phyloP scores from a whole-genome alignment of 805 yeast species.

The Wickerhamomyces hampshirensis region DNA sequence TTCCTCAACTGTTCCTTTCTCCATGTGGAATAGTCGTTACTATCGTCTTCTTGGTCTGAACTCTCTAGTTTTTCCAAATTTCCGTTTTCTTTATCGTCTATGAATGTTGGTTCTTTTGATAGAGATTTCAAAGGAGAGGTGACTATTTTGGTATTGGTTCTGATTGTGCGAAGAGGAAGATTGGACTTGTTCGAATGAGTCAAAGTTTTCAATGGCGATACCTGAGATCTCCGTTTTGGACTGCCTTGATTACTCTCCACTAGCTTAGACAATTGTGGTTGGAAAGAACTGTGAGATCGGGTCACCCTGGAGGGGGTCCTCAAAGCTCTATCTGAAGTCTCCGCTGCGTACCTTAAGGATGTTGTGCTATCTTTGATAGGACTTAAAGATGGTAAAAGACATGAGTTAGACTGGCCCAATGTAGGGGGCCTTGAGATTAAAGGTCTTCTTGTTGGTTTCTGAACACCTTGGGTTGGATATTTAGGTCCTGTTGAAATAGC shows the following conservation, averaged over 20 bases:
- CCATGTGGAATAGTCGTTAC: constrained; percentile 22
- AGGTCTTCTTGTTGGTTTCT: constrained; percentile 19
- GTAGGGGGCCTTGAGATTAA: constrained; percentile 6
- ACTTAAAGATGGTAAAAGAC: constrained; percentile 11
- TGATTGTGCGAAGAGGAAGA: constrained; percentile 4
- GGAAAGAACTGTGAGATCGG: constrained; percentile 20
- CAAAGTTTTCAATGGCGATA: constrained; percentile 17
- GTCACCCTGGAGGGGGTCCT: constrained; percentile 11
- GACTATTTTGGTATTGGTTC: constrained; percentile 10
- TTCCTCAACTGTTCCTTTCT: constrained; percentile 24
- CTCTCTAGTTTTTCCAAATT: constrained; percentile 5
- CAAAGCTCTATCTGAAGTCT: constrained; percentile 7
- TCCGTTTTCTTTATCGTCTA: constrained; percentile 12
- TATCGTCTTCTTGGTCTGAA: constrained; percentile 18
- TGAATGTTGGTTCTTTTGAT: constrained; percentile 1
- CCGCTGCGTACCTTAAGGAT: constrained; percentile 9
- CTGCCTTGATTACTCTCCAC: constrained; percentile 11
- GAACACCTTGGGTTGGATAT: constrained; percentile 14
- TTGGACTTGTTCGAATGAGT: constrained; percentile 13
- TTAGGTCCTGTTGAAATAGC: constrained; percentile 7
- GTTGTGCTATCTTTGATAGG: constrained; percentile 10
- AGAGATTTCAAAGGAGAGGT: constrained; percentile 26
- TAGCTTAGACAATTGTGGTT: constrained; percentile 18
- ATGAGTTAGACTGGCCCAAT: constrained; percentile 12
- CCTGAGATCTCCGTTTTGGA: constrained; percentile 8